These are phyloP conservation scores for Apiospora phragmitis DNA, from an alignment of 2,329 filamentous ascomycete species.

Conservation along the genomic window DNA sequence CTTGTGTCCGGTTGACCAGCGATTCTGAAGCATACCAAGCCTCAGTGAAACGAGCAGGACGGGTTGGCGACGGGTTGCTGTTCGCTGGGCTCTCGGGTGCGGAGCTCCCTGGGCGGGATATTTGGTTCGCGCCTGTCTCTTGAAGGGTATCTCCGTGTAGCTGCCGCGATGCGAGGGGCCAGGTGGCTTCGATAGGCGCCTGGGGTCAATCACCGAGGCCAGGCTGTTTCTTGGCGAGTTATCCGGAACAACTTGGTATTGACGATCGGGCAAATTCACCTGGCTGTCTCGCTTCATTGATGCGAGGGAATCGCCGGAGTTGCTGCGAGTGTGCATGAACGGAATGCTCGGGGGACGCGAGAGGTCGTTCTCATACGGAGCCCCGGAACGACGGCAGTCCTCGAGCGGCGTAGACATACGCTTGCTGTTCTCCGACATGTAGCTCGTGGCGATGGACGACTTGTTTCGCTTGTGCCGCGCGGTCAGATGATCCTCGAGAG, in stretches of 20 bases:
- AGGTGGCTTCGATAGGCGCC: constrained; percentile 46
- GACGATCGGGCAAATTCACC: constrained; percentile 53
- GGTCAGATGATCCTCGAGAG: constrained; percentile 82
- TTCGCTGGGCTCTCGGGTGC: background rate
- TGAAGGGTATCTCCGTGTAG: constrained; percentile 52
- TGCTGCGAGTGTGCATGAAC: constrained; percentile 75
- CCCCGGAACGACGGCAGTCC: constrained; percentile 42
- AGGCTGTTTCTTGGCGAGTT: constrained; percentile 43
- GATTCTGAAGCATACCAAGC: constrained; percentile 57
- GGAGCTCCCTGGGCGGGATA: constrained; percentile 8
- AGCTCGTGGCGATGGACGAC: constrained; percentile 51
- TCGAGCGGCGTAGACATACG: constrained; percentile 52
- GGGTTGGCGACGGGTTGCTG: constrained; percentile 33
- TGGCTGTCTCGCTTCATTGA: constrained; percentile 55
- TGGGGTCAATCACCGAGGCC: constrained; percentile 43
- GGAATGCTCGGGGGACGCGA: constrained; percentile 61
- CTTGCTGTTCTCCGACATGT: constrained; percentile 49
- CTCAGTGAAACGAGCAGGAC: constrained; percentile 51
- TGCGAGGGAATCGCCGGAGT: constrained; percentile 58
- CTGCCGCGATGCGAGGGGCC: constrained; percentile 39
- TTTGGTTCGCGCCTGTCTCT: constrained; percentile 33
- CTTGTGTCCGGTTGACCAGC: constrained; percentile 53
- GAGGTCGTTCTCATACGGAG: constrained; percentile 42
- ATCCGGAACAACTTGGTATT: constrained; percentile 50
- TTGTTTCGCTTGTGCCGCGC: constrained; percentile 80